Conservation (phyloP, 2,329 filamentous ascomycete species). For the Arthrocladium fulminans region DNA sequence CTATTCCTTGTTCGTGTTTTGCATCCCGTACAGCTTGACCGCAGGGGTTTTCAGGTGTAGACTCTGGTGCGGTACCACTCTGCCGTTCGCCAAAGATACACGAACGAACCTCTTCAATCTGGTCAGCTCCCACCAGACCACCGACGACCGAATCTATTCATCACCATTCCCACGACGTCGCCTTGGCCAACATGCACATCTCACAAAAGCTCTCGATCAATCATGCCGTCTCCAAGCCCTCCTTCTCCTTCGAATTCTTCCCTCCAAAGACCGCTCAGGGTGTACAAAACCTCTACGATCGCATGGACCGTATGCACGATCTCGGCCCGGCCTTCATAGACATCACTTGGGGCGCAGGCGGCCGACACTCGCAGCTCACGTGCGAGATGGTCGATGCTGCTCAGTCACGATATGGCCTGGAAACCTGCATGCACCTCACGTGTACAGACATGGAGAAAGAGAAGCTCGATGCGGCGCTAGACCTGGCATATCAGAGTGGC, state of each 20-base stretch:
- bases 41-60: background rate
- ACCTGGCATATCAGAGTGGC: constrained; percentile 82
- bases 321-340: constrained; percentile 94
- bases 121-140: background rate
- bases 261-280: constrained; percentile 82
- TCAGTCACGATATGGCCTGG: constrained; percentile 87
- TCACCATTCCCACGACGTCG: background rate
- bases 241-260: constrained; percentile 99
- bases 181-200: constrained; percentile 68
- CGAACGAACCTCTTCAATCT: background rate
- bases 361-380: constrained; percentile 80
- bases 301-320: constrained; percentile 98
- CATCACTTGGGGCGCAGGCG: constrained; percentile 96
- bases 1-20: constrained; percentile 6
- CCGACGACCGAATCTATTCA: background rate
- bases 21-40: constrained; percentile 11
- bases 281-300: constrained; percentile 98
- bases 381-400: constrained; percentile 96
- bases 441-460: constrained; percentile 96
- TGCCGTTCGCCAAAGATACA: background rate
- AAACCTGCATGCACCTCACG: constrained; percentile 98
- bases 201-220: constrained; percentile 80
- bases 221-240: constrained; percentile 67
- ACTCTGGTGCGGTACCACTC: background rate
- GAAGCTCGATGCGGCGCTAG: constrained; percentile 81